Evolutionary conservation across 352 stramenopile species (phyloP).

Genomic region (Globisporangium takayamanum): DNA sequence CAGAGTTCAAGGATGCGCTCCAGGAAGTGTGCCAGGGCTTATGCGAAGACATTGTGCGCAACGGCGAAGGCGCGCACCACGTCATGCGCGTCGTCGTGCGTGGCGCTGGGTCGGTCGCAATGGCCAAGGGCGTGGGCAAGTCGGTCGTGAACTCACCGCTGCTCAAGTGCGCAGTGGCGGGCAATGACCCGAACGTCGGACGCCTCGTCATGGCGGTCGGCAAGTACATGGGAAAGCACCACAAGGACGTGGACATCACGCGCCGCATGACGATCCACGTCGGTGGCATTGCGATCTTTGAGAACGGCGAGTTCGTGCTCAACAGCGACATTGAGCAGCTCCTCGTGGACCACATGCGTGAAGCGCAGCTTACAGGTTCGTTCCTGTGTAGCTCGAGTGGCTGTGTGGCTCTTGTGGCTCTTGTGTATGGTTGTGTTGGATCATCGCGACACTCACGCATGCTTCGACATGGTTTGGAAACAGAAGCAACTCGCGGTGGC

Average conservation of each 20-base stretch:
- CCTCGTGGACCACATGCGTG: constrained; percentile 93
- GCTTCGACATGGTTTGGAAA: not conserved
- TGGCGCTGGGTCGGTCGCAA: constrained; percentile 66
- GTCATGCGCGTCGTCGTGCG: constrained; percentile 93
- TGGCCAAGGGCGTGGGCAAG: constrained; percentile 88
- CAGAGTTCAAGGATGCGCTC: constrained; percentile 90
- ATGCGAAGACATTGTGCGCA: constrained; percentile 96
- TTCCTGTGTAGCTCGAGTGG: not conserved
- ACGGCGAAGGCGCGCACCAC: constrained; percentile 97
- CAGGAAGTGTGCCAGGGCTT: constrained; percentile 91
- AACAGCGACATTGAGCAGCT: constrained; percentile 90
- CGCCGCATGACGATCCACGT: constrained; percentile 83
- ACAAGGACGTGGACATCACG: constrained; percentile 74
- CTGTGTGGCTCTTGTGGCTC: no score
- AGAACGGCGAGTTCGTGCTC: constrained; percentile 92
- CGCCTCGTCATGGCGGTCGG: constrained; percentile 94
- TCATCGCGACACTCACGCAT: not conserved
- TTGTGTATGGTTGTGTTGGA: not conserved
- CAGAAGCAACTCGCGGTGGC: constrained; percentile 62
- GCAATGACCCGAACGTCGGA: constrained; percentile 98
- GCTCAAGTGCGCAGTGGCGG: constrained; percentile 97
- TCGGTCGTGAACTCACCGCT: constrained; percentile 94
- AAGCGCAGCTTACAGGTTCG: constrained; percentile 81
- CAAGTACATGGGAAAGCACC: constrained; percentile 95
- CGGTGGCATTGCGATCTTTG: constrained; percentile 91